phyloP scores from a whole-genome alignment of 2,329 filamentous ascomycete species.

The Hansfordia pulvinata region DNA sequence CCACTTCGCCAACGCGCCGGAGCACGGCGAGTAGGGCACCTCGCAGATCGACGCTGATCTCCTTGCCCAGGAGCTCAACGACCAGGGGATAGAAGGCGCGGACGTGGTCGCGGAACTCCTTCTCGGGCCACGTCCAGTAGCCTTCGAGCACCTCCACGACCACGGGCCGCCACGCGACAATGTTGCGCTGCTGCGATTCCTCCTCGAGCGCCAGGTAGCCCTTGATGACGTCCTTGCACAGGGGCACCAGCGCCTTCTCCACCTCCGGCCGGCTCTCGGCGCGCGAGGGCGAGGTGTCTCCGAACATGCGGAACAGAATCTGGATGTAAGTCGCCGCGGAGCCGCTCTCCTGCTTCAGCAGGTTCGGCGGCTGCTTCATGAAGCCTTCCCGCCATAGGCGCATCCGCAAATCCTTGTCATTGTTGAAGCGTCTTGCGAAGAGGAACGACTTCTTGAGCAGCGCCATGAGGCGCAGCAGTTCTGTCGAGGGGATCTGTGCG shows the following conservation, averaged over 20 bases:
- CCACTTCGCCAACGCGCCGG: slow-evolving; percentile 70
- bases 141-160: slow-evolving; percentile 95
- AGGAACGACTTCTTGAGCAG: slow-evolving; percentile 92
- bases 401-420: slow-evolving; percentile 90
- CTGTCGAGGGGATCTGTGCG: slow-evolving; percentile 75
- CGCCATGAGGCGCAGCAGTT: slow-evolving; percentile 84
- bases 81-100: slow-evolving; percentile 75
- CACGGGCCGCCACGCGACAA: slow-evolving; percentile 91
- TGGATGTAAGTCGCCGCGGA: slow-evolving; percentile 89
- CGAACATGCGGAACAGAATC: slow-evolving; percentile 95
- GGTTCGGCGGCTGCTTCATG: slow-evolving; percentile 97
- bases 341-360: slow-evolving; percentile 92
- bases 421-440: slow-evolving; percentile 95
- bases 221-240: slow-evolving; percentile 87
- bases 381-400: slow-evolving; percentile 94
- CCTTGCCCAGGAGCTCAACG: slow-evolving; percentile 70
- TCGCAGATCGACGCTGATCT: slow-evolving; percentile 69
- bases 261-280: slow-evolving; percentile 69
- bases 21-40: slow-evolving; percentile 65
- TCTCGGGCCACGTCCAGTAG: slow-evolving; percentile 68
- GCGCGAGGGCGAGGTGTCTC: slow-evolving; percentile 73
- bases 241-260: slow-evolving; percentile 80
- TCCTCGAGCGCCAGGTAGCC: slow-evolving; percentile 81
- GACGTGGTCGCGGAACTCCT: slow-evolving; percentile 70
- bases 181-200: slow-evolving; percentile 93